These are phyloP conservation scores for Prunus armeniaca DNA, from an alignment of 306 rosid genomes.

Conservation along the genomic window DNA sequence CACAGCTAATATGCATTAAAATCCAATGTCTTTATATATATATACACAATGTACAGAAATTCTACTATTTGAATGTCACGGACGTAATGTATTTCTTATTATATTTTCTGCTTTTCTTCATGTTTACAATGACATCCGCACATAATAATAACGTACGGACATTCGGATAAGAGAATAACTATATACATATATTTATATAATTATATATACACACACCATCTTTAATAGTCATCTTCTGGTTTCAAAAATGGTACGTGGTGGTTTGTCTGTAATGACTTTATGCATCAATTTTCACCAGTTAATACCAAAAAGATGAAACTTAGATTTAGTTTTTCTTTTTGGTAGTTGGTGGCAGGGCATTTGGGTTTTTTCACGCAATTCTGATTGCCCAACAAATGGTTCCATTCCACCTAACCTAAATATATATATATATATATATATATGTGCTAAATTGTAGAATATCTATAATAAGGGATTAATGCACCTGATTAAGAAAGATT, in stretches of 20 bases:
- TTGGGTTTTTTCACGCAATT: conserved; percentile 8
- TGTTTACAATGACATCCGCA: too few species aligned
- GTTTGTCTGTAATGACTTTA: conserved; percentile 23
- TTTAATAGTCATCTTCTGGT: not conserved
- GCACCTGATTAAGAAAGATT: conserved; percentile 7
- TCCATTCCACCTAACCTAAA: conserved; percentile 39
- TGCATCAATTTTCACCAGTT: conserved; percentile 25
- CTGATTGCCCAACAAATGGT: conserved; percentile 25
- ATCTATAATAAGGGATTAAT: conserved; percentile 8
- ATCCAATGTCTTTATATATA: not conserved
- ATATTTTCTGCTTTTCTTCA: fast-evolving
- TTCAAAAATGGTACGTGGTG: conserved; percentile 14
- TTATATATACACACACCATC: not conserved
- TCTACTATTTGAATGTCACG: too few species aligned
- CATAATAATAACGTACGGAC: too few species aligned
- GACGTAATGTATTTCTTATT: too few species aligned
- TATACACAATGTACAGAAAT: too few species aligned
- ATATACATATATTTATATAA: too few species aligned
- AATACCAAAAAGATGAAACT: conserved; percentile 10
- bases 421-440: conserved; percentile 13
- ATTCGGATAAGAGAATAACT: too few species aligned
- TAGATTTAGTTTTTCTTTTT: conserved; percentile 15
- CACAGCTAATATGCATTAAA: not conserved
- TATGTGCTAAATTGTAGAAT: conserved; percentile 15
- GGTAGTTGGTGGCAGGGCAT: conserved; percentile 15